phyloP scores from a whole-genome alignment of 2,329 filamentous ascomycete species.

The Ophiocordyceps unilateralis region DNA sequence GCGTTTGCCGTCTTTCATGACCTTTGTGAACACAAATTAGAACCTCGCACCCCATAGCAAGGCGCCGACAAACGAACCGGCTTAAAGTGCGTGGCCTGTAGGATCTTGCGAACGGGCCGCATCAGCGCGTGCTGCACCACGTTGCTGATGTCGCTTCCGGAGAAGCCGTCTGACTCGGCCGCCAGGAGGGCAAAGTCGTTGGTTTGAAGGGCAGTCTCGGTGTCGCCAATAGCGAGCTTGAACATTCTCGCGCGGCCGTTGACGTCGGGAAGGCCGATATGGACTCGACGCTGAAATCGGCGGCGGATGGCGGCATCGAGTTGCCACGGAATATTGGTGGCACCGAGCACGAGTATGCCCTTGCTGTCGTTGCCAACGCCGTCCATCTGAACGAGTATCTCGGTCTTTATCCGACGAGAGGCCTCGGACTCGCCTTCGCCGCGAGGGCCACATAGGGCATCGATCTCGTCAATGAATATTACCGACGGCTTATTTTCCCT shows the following conservation, averaged over 20 bases:
- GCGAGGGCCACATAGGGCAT: constrained; percentile 85
- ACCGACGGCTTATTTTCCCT: constrained; percentile 96
- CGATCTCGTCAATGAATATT: constrained; percentile 97
- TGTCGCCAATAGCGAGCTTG: constrained; percentile 82
- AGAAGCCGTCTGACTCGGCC: constrained; percentile 79
- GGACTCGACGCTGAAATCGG: constrained; percentile 89
- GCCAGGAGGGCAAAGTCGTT: constrained; percentile 69
- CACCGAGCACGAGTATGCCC: constrained; percentile 84
- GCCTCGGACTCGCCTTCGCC: constrained; percentile 95
- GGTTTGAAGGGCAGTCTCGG: constrained; percentile 65
- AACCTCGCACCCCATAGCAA: neutral
- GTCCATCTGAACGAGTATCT: constrained; percentile 97
- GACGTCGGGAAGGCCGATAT: constrained; percentile 81
- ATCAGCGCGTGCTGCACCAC: constrained; percentile 92
- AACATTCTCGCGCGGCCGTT: constrained; percentile 88
- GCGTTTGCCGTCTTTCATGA: constrained; percentile 47
- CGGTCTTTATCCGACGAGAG: constrained; percentile 93
- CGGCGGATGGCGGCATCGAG: constrained; percentile 88
- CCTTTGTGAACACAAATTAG: constrained; percentile 25
- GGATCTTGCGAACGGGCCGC: constrained; percentile 92
- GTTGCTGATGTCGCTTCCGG: constrained; percentile 88
- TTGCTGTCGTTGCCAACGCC: constrained; percentile 92
- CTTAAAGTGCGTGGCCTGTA: constrained; percentile 96
- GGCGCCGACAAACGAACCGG: too few species aligned
- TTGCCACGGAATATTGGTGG: constrained; percentile 98